Evolutionary conservation across 176 grass and related monocot species (phyloP).

Genomic region (Cenchrus fungigraminus): DNA sequence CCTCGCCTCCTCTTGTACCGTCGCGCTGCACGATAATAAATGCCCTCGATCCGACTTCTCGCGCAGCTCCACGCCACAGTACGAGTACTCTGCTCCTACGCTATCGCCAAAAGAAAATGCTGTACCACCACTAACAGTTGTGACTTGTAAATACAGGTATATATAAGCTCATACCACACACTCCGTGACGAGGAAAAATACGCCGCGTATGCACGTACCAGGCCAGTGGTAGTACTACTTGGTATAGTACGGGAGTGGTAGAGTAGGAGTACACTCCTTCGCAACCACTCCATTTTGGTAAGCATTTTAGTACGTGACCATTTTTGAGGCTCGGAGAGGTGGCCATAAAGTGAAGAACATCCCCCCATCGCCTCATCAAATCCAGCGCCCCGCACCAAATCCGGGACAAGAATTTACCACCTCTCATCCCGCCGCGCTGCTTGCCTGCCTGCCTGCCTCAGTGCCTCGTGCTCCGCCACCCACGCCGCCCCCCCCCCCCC

Average conservation of each 20-base stretch:
- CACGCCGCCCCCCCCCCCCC: no score
- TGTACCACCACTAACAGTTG: neutral
- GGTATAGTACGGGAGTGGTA: neutral
- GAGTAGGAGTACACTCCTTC: neutral
- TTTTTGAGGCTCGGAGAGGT: neutral
- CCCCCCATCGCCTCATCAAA: slow-evolving; percentile 28
- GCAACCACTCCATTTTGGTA: neutral
- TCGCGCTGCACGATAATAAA: neutral
- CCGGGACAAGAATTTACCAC: slow-evolving; percentile 53
- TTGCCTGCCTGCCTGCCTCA: neutral
- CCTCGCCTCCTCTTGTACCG: neutral
- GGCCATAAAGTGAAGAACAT: slow-evolving; percentile 15
- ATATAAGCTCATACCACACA: neutral
- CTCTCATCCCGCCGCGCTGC: slow-evolving; percentile 1
- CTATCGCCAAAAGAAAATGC: neutral
- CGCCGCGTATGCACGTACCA: neutral
- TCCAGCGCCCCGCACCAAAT: slow-evolving; percentile 41
- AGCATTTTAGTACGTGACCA: no score
- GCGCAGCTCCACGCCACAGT: neutral
- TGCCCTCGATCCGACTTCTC: neutral
- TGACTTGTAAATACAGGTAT: neutral
- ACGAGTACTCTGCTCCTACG: neutral
- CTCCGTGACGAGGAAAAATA: neutral
- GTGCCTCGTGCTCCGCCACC: neutral
- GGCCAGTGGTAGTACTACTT: neutral